Percentiles rank a stretch among this genome's conserved stretches.
Conservation (phyloP, 805 yeast genomes). For the Cyberlindnera saturnus region DNA sequence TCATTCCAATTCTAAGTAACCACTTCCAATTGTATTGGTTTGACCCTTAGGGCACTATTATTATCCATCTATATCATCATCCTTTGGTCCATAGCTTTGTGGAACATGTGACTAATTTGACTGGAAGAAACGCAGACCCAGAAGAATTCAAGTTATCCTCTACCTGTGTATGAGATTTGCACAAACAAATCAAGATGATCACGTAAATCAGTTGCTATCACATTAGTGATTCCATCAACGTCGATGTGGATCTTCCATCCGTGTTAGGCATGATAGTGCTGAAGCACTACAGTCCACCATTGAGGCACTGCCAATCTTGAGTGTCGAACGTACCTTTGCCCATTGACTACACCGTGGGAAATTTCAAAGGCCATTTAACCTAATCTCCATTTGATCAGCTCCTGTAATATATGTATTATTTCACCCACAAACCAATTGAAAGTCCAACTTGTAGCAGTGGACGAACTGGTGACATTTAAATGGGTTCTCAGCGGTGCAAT, state of each 20-base stretch:
- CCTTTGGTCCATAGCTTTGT: conserved; percentile 58
- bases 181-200: conserved; percentile 53
- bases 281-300: conserved; percentile 77
- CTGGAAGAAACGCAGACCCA: conserved; percentile 64
- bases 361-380: conserved; percentile 32
- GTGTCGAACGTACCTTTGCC: conserved; percentile 75
- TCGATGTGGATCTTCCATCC: conserved; percentile 66
- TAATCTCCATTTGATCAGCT: conserved; percentile 67
- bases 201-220: conserved; percentile 69
- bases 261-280: conserved; percentile 74
- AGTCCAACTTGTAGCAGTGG: conserved; percentile 91
- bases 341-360: conserved; percentile 56
- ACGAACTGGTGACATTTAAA: conserved; percentile 83
- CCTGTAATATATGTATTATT: conserved; percentile 81
- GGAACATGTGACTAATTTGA: conserved; percentile 68
- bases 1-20: conserved; percentile 62
- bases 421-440: conserved; percentile 91
- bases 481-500: conserved; percentile 79
- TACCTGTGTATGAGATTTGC: conserved; percentile 67
- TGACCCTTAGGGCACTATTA: conserved; percentile 64
- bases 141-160: conserved; percentile 59
- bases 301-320: conserved; percentile 68
- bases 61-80: conserved; percentile 56
- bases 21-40: conserved; percentile 56
- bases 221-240: conserved; percentile 70